Evolutionary conservation across 2,329 filamentous ascomycete genomes (phyloP), one percentile per base, ranked within the genome.

Genomic region (Aurifilum marmelostoma): DNA sequence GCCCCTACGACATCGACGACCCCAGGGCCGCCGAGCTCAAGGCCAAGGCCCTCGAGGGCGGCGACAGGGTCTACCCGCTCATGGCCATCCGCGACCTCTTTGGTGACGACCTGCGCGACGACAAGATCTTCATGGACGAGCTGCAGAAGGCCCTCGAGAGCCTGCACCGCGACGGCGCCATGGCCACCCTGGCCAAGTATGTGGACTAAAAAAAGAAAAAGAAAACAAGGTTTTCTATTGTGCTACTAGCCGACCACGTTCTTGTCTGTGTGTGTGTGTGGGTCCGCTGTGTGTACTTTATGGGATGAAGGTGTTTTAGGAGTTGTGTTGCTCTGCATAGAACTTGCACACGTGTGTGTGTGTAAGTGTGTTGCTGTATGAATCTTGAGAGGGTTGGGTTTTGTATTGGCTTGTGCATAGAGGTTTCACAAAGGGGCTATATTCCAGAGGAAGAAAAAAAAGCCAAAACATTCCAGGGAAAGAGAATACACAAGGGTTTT

Each of bases 131-230:
- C 75, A 63, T 85, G 59, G 69, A 80, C 61, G 80, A 84, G 75
- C 75, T 86, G 27, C 79, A 81, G 66, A 79, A 72, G n/a, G 83
- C 83, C 1, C 80, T 86, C 79, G 79, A 83, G 73, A 78, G 79
- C 43, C 83, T 86, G 68, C 73, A 76, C 67, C 76, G 78, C 73
- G 83, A 85, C 60, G 84, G 84, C 37, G 78, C 84, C 41, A 74
- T 85, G 77, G 82, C 81, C 67, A 84, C 83, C 1, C 75, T 86
- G 65, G 79, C 82, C 71, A 84, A 85, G 78, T 85, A 85, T 72
- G 76, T 84, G 71, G 75, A 81, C 64, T 72, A 69, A 41, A 54
- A 1, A 41, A 9, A 37, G n/a, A n/a, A n/a, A n/a, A n/a, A n/a
- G n/a, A n/a, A n/a, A n/a, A n/a, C n/a, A n/a, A n/a, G n/a, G n/a